These are phyloP conservation scores for Metschnikowia sp. DNA, from an alignment of 805 yeast species.

Conservation along the genomic window DNA sequence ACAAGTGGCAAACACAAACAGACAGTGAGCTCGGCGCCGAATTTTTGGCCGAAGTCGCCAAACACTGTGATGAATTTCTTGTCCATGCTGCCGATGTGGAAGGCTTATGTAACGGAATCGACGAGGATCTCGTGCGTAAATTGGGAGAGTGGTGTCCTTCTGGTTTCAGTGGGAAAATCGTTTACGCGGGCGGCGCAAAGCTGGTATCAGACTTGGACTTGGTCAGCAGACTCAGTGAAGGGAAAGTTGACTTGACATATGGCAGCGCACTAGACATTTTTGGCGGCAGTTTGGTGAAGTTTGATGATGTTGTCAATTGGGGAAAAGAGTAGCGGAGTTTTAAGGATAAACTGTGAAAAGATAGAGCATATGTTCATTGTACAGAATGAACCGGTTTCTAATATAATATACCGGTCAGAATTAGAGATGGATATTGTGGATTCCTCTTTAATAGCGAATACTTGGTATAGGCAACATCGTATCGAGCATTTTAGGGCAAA, in stretches of 20 bases:
- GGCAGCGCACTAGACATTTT: conserved; percentile 94
- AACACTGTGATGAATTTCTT: conserved; percentile 80
- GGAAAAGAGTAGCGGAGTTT: conserved; percentile 32
- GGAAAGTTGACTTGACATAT: conserved; percentile 85
- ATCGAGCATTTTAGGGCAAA: too few species aligned
- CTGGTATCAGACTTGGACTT: conserved; percentile 61
- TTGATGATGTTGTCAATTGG: conserved; percentile 76
- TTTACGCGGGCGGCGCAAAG: conserved; percentile 97
- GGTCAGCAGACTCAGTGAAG: conserved; percentile 67
- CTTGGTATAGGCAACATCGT: too few species aligned
- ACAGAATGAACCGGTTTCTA: too few species aligned
- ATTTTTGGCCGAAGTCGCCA: conserved; percentile 51
- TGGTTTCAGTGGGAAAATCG: conserved; percentile 61
- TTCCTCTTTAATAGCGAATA: too few species aligned
- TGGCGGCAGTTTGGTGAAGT: conserved; percentile 82
- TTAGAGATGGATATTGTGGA: too few species aligned
- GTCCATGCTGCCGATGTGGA: conserved; percentile 99
- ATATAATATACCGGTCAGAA: too few species aligned
- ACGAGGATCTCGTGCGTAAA: conserved; percentile 64
- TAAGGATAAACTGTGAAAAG: not conserved
- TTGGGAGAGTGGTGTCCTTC: conserved; percentile 74
- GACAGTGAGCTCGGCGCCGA: conserved; percentile 51
- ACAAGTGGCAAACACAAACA: conserved; percentile 94
- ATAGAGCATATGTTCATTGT: too few species aligned
- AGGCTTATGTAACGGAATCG: conserved; percentile 92